These are phyloP conservation scores for Sarcocystis neurona DNA, from an alignment of 169 alveolate genomes.

Conservation along the genomic window DNA sequence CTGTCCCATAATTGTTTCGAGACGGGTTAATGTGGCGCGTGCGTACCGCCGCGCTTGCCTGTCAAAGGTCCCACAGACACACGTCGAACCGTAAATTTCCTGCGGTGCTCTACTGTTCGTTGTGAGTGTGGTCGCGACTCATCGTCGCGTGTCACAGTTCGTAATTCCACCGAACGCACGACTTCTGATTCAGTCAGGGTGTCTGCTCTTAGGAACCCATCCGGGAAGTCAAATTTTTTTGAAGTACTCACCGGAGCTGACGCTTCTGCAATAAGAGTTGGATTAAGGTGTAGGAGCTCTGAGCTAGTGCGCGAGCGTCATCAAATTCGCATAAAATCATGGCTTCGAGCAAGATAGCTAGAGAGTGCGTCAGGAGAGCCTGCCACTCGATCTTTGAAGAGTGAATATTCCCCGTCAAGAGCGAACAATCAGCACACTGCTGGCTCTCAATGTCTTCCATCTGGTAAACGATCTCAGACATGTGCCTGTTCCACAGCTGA, in stretches of 20 bases:
- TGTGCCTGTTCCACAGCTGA: constrained; percentile 13
- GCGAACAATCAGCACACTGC: background rate
- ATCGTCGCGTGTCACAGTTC: no score
- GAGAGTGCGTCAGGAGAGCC: background rate
- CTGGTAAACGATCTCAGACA: background rate
- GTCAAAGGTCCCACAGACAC: no score
- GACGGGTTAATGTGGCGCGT: background rate
- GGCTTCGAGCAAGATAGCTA: background rate
- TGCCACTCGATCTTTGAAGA: background rate
- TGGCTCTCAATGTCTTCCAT: background rate
- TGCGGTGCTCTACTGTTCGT: no score
- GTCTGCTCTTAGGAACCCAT: no score
- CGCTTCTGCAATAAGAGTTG: background rate
- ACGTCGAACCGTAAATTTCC: no score
- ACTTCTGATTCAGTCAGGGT: no score
- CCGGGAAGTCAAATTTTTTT: no score
- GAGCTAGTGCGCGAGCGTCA: constrained; percentile 17
- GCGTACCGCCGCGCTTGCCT: constrained; percentile 11
- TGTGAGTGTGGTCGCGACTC: no score
- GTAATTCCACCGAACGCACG: no score
- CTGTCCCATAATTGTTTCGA: background rate
- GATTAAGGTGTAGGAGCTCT: constrained; percentile 8
- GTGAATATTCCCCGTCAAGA: background rate
- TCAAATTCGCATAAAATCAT: constrained; percentile 5
- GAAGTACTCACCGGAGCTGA: constrained; percentile 20